Conservation (phyloP, 108 stramenopile genomes). For the Cylindrotheca closterium region DNA sequence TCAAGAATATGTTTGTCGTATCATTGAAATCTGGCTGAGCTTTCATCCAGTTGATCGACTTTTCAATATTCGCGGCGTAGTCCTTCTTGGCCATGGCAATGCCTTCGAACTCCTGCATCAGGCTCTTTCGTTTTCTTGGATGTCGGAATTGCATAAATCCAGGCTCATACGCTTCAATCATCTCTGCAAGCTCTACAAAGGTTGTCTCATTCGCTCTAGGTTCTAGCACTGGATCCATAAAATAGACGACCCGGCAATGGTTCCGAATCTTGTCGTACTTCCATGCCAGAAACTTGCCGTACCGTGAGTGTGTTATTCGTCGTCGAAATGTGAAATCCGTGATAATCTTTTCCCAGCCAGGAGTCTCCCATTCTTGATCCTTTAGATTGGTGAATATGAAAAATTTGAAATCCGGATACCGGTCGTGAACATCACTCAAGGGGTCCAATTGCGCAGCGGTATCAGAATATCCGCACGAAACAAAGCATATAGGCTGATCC, state of each 20-base stretch:
- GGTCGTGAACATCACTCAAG: no score
- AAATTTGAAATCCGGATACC: no score
- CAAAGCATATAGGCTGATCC: no score
- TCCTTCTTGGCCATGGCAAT: constrained; percentile 13
- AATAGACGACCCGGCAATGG: constrained; percentile 16
- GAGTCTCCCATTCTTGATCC: no score
- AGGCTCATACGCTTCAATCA: neutral
- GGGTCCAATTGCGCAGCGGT: no score
- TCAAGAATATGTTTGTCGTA: constrained; percentile 17
- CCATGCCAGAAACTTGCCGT: constrained; percentile 18
- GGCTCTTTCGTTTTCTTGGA: constrained; percentile 1
- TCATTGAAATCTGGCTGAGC: constrained; percentile 18
- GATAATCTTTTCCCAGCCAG: constrained; percentile 15
- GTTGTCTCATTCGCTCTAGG: neutral
- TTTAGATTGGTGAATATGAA: constrained; percentile 21
- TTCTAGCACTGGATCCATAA: constrained; percentile 5
- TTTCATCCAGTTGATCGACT: constrained; percentile 3
- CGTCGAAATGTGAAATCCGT: constrained; percentile 2
- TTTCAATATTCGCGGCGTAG: constrained; percentile 1
- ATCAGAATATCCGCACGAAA: no score
- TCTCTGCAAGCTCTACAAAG: constrained; percentile 4
- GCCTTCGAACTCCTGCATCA: constrained; percentile 6
- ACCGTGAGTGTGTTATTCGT: constrained; percentile 16
- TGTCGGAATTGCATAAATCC: constrained; percentile 17
- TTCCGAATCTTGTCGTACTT: constrained; percentile 1